Evolutionary conservation across 2,329 filamentous ascomycete species (phyloP), one percentile per base, ranked within the genome.

Genomic region (Alternaria solani): DNA sequence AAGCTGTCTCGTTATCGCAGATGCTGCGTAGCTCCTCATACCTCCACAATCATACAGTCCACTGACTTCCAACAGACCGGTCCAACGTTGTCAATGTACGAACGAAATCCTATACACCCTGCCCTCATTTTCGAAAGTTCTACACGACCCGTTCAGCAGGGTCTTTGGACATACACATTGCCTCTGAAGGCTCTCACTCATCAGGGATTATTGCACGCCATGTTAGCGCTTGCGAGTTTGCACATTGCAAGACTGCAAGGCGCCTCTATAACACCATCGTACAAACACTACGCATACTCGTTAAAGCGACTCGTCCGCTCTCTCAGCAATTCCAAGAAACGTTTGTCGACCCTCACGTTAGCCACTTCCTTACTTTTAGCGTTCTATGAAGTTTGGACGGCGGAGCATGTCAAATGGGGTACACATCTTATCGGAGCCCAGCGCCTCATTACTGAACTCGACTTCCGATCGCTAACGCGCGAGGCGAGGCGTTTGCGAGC

Each of bases 341-440:
- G 93, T 54, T 88, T 89, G 8, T 88, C 93, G 57, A 87, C 92
- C 8, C 88, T 92, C 1, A 97, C 93, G 0, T 82, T 98, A n/a
- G 94, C 94, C 7, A 93, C 94, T 2, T 93, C 92, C 0, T 82
- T 97, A 36, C 82, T 98, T 7, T 84, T 99, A 7, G 92, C 89
- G 0, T 98, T 93, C 76, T 98, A 96, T 72, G 95, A 98, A 76
- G 92, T 97, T 18, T 95, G 94, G 89, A 91, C 91, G 36, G 94
- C 93, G 23, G 94, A 99, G 67, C 94, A 98, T 71, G 89, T 91
- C 56, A 97, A 97, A 76, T 99, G 95, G 95, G 95, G 92, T 72
- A 94, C 91, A 63, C 95, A 98, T 79, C 83, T 98, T 38, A 88
- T 92, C 48, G 95, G 95, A 12, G 92, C 93, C 9, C 89, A 90